Evolutionary conservation across 805 yeast species (phyloP), one percentile per base, ranked within the genome.

Genomic region (Grigorovia humatica): DNA sequence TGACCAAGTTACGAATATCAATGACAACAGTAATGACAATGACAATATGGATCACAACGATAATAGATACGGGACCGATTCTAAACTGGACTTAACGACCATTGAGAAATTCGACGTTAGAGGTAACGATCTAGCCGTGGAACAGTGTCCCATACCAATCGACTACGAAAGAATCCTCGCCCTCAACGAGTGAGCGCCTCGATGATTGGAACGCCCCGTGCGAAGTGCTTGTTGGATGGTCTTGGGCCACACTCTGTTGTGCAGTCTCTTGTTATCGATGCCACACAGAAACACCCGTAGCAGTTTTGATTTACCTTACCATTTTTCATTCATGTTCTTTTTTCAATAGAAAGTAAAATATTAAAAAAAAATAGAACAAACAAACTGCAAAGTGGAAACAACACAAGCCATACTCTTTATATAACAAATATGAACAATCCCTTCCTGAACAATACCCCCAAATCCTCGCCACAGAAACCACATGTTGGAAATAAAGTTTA

Each of bases 41-140:
- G 2, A 11, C 11, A 32, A 4, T 32, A 5, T 9, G 11, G 38
- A 83, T 48, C 11, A 38, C 8, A 12, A 19, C 9, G 17, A 19
- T 13, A 6, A 27, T 4, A 67, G 78, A 52, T 81, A 81, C 57
- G 80, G 77, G 51, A 89, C 81, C 52, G 88, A 83, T 57, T 80
- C 78, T 70, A 68, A 51, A 65, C 56, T 89, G 29, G 96, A 89
- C 65, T 81, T 89, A 3, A 55, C 78, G 3, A 78, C 84, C 1
- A 72, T 66, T 47, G 96, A 88, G 57, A 70, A 65, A 45, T 73
- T 69, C 20, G 95, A 82, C 70, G 95, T 83, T 38, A 75, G 93
- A 58, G 91, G 93, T 1, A 81, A 83, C 60, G 78, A 77, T 43
- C 65, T 79, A 46, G 60, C 70, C 8, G 44, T 47, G 20, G 71